Conservation (phyloP, 306 rosid species). For the Lithocarpus polystachyus region DNA sequence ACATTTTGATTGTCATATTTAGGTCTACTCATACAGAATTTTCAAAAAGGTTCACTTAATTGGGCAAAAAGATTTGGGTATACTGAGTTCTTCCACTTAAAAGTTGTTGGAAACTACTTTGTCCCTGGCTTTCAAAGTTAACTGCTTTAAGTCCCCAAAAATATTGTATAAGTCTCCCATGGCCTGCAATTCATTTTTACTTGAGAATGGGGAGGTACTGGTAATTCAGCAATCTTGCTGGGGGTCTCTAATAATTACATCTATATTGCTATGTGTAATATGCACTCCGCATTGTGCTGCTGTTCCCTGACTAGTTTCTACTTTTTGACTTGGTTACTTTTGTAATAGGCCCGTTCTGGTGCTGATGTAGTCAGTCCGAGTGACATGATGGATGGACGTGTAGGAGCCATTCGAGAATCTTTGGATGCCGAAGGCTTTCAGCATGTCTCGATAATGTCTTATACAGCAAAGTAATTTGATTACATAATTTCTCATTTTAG, state of each 20-base stretch:
- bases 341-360: slow-evolving; percentile 83
- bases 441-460: slow-evolving; percentile 91
- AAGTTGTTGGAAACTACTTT: neutral
- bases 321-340: slow-evolving; percentile 10
- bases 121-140: neutral
- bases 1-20: neutral
- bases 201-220: slow-evolving; percentile 5
- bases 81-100: neutral
- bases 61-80: neutral
- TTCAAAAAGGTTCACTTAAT: neutral
- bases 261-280: slow-evolving; percentile 4
- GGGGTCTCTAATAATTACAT: neutral
- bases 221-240: slow-evolving; percentile 6
- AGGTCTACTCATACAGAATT: neutral
- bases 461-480: slow-evolving; percentile 76
- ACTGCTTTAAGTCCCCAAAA: neutral
- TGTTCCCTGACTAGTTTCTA: neutral
- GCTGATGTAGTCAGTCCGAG: slow-evolving; percentile 98
- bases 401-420: slow-evolving; percentile 86
- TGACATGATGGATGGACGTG: slow-evolving; percentile 99
- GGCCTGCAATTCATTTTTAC: neutral
- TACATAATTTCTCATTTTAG: slow-evolving; percentile 9
- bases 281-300: slow-evolving; percentile 9
- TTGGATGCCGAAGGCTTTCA: slow-evolving; percentile 96
- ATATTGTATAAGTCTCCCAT: neutral